These are phyloP conservation scores for Hyaloscypha hepaticicola DNA, from an alignment of 495 filamentous ascomycete species.

Conservation along the genomic window DNA sequence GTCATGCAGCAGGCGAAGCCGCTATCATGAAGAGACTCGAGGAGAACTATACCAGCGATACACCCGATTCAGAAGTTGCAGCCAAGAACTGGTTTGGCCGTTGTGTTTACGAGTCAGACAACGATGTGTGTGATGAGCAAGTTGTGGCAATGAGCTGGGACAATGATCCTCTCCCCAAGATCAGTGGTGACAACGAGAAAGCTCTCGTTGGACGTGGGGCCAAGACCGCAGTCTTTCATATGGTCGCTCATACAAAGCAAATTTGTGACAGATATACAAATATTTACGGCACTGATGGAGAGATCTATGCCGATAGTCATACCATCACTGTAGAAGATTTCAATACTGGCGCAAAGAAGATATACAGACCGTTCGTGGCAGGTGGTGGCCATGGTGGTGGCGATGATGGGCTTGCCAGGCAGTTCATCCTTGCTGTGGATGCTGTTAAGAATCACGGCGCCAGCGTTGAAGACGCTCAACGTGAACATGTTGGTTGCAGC, in stretches of 20 bases:
- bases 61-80: slow-evolving; percentile 52
- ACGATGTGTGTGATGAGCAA: slow-evolving; percentile 91
- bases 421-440: slow-evolving; percentile 79
- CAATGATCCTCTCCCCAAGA: slow-evolving; percentile 48
- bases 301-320: slow-evolving; percentile 75
- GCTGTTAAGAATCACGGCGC: slow-evolving; percentile 70
- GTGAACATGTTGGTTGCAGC: slow-evolving; percentile 70
- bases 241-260: slow-evolving; percentile 86
- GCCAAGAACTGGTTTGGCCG: slow-evolving; percentile 80
- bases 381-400: slow-evolving; percentile 78
- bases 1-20: slow-evolving; percentile 41
- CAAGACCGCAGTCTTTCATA: slow-evolving; percentile 88
- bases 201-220: slow-evolving; percentile 52
- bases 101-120: slow-evolving; percentile 91
- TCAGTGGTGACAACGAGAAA: slow-evolving; percentile 22
- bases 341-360: slow-evolving; percentile 49
- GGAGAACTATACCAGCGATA: slow-evolving; percentile 65
- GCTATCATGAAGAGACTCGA: slow-evolving; percentile 53
- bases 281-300: slow-evolving; percentile 82
- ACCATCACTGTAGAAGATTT: slow-evolving; percentile 67
- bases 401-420: slow-evolving; percentile 74
- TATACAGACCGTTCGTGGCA: slow-evolving; percentile 52
- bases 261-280: slow-evolving; percentile 81
- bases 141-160: slow-evolving; percentile 85
- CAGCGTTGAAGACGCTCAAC: slow-evolving; percentile 72